A percentile compares a stretch with the other conserved stretches of the same genome.
phyloP scores from a whole-genome alignment of 2,329 filamentous ascomycete genomes.

The Decorospora gaudefroyi region DNA sequence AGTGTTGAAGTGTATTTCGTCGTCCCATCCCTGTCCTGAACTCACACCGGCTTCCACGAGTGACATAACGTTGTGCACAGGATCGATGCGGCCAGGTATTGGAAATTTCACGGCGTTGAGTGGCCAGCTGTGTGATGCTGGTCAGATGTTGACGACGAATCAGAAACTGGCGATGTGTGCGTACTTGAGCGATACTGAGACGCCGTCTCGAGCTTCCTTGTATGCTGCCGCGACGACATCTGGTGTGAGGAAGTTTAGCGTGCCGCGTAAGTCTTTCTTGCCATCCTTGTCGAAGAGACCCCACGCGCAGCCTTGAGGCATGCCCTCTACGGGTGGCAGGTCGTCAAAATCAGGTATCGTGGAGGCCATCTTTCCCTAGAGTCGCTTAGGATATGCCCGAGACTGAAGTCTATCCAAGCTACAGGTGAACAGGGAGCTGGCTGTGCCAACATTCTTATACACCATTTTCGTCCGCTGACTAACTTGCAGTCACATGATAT shows the following conservation, averaged over 20 bases:
- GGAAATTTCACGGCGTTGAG: slow-evolving; percentile 23
- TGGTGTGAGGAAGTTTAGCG: slow-evolving; percentile 58
- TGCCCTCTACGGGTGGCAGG: slow-evolving; percentile 14
- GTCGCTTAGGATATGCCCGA: too few species aligned
- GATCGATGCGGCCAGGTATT: slow-evolving; percentile 31
- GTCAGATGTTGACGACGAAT: neutral
- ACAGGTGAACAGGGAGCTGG: too few species aligned
- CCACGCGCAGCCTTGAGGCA: slow-evolving; percentile 50
- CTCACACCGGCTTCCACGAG: slow-evolving; percentile 17
- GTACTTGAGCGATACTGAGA: slow-evolving; percentile 24
- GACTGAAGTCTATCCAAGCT: too few species aligned
- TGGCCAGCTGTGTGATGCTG: slow-evolving; percentile 19
- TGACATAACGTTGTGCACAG: slow-evolving; percentile 35
- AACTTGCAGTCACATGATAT: too few species aligned
- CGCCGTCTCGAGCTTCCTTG: slow-evolving; percentile 39
- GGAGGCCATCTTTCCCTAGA: neutral
- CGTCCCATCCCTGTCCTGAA: slow-evolving; percentile 27
- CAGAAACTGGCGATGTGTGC: neutral
- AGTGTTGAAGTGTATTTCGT: slow-evolving; percentile 36
- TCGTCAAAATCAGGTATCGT: slow-evolving; percentile 4
- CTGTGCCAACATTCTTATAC: too few species aligned
- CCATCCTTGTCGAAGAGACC: slow-evolving; percentile 57
- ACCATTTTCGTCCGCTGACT: too few species aligned
- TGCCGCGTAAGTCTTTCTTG: slow-evolving; percentile 55
- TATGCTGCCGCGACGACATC: slow-evolving; percentile 47